Base-by-base conservation (phyloP, 805 yeast species). In the Wickerhamomyces sydowiorum region DNA sequence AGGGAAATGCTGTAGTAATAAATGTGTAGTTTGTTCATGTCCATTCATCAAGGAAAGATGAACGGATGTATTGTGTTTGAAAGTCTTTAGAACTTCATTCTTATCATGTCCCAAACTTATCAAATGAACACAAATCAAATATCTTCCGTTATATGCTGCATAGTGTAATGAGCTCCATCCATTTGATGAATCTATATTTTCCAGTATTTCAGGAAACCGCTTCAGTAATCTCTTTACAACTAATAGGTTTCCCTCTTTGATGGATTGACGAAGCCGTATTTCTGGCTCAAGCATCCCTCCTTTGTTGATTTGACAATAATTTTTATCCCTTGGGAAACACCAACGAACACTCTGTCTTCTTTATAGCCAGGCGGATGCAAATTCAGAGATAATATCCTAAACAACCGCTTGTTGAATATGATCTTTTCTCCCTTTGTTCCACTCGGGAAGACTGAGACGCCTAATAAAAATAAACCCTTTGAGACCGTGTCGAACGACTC, bases 121-220 rank as follows among this genome's bases (percentile, higher is more conserved):
- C 37, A 82, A 62, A 49, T 67, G 69, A 25, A 70, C 82, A 59
- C 89, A 82, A 13, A 86, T 71, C 41, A 82, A 72, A 52, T 80
- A 82, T 46, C 82, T 73, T 34, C 95, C 93, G 53, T 82, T 65
- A 52, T 58, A 82, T 4, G 91, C 79, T 0, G 95, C 89, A 60
- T 86, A 86, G 59, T 87, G 96, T 37, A 87, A 65, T 30, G 84
- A 80, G 14, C 85, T 72, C 96, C 96, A 87, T 2, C 96, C 96
- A 54, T 81, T 78, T 19, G 56, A 24, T 5, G 88, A 75, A 55
- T 88, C 85, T 20, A 79, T 67, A 55, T 86, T 83, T 45, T 79
- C 80, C 47, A 87, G 59, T 31, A 86, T 67, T 25, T 78, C 81
- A 0, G 95, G 93, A 49, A 71, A 82, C 30, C 88, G 69, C 40